Evolutionary conservation across 23 red algal species (phyloP).

Genomic region (Pyropia haitanensis): DNA sequence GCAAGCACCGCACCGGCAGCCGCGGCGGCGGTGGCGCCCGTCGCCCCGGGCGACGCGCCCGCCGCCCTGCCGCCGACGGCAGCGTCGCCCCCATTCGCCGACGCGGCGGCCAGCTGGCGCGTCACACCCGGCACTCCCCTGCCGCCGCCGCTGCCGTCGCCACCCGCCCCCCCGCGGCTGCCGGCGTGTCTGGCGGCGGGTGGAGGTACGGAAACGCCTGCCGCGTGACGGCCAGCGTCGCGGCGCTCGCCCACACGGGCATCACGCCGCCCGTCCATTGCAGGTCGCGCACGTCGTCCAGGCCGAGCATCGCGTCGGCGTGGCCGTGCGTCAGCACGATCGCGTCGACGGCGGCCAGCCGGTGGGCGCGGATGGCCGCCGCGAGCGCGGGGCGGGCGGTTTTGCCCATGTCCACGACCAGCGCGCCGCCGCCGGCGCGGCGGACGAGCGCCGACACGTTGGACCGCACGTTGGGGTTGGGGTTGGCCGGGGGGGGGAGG

Average conservation of each 20-base stretch:
- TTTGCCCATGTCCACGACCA: conserved; percentile 70
- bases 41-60: background rate
- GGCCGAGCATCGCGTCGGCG: conserved; percentile 63
- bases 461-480: conserved; percentile 30
- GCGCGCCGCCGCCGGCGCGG: conserved; percentile 16
- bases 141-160: background rate
- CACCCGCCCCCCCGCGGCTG: background rate
- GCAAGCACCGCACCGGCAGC: too few relatives aligned
- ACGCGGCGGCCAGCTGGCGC: background rate
- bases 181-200: conserved; percentile 7
- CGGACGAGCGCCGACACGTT: conserved; percentile 51
- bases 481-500: conserved; percentile 7
- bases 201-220: conserved; percentile 33
- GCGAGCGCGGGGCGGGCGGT: conserved; percentile 15
- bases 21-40: background rate
- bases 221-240: conserved; percentile 22
- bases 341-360: conserved; percentile 49
- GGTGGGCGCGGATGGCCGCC: conserved; percentile 31
- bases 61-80: background rate
- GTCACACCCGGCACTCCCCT: background rate
- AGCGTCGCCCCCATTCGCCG: background rate
- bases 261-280: background rate
- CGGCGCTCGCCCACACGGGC: conserved; percentile 26
- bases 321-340: conserved; percentile 80
- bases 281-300: conserved; percentile 56